Evolutionary conservation across 2,329 filamentous ascomycete species (phyloP).

Genomic region (Pestalotiopsis sp.): DNA sequence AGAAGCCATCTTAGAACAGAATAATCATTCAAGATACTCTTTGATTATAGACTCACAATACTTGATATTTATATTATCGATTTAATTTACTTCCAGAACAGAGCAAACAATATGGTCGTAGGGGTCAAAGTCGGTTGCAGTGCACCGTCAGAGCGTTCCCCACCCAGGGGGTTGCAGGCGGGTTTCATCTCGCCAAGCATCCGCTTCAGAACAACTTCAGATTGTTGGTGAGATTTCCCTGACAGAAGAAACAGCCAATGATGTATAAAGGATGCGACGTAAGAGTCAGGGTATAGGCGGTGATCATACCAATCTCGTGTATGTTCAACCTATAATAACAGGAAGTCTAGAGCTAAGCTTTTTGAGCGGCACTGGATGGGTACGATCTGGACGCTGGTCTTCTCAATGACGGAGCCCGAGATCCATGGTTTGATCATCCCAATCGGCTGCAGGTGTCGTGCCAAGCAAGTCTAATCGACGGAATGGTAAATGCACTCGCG

Average conservation of each 20-base stretch:
- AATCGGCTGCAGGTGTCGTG: not conserved
- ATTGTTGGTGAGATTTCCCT: not conserved
- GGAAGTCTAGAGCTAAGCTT: not conserved
- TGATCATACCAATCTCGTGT: not conserved
- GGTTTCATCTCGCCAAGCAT: conserved; percentile 8
- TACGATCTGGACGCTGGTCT: not conserved
- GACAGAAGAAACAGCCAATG: not conserved
- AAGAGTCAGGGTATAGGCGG: not conserved
- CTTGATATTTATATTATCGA: no score
- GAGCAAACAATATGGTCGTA: not conserved
- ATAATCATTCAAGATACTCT: no score
- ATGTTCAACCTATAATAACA: not conserved
- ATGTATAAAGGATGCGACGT: not conserved
- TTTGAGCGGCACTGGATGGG: not conserved
- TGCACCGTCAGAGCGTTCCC: not conserved
- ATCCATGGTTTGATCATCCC: not conserved
- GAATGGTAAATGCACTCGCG: no score
- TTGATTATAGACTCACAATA: no score
- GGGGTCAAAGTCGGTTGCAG: not conserved
- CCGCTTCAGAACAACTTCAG: conserved; percentile 9
- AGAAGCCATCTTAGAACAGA: no score
- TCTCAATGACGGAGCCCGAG: not conserved
- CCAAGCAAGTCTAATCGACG: not conserved
- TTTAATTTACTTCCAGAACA: no score
- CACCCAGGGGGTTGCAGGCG: not conserved